Conservation (phyloP, 2,329 filamentous ascomycete species). For the Dryadomyces sulphureus region DNA sequence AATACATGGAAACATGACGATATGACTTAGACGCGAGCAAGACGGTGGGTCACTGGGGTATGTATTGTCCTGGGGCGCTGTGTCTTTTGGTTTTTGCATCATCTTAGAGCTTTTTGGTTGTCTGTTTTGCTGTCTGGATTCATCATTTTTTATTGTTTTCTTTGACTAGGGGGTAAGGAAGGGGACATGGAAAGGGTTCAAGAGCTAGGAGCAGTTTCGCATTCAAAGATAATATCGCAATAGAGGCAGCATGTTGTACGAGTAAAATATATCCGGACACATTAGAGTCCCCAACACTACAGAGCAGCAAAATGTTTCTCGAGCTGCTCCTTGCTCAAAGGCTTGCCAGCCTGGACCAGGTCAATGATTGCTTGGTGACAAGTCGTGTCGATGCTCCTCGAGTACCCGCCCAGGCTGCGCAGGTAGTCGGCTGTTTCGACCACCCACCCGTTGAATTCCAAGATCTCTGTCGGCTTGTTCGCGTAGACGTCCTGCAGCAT, state of each 20-base stretch:
- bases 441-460: slow-evolving; percentile 38
- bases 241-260: background rate
- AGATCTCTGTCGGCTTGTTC: slow-evolving; percentile 38
- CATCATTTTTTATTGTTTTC: background rate
- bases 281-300: no score
- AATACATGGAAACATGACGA: background rate
- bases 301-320: background rate
- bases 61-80: background rate
- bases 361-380: slow-evolving; percentile 12
- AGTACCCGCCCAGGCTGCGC: background rate
- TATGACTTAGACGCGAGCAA: background rate
- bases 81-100: background rate
- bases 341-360: slow-evolving; percentile 10
- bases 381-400: slow-evolving; percentile 7
- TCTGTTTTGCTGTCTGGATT: no score
- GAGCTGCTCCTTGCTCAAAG: background rate
- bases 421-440: slow-evolving; percentile 15
- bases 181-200: no score
- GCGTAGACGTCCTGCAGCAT: slow-evolving; percentile 46
- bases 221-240: no score
- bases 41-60: background rate
- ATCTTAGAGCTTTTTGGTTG: background rate
- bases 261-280: no score
- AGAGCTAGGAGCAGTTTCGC: no score
- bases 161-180: no score